phyloP scores from a whole-genome alignment of 2,329 filamentous ascomycete species.

The Trichoderma guizhouense region DNA sequence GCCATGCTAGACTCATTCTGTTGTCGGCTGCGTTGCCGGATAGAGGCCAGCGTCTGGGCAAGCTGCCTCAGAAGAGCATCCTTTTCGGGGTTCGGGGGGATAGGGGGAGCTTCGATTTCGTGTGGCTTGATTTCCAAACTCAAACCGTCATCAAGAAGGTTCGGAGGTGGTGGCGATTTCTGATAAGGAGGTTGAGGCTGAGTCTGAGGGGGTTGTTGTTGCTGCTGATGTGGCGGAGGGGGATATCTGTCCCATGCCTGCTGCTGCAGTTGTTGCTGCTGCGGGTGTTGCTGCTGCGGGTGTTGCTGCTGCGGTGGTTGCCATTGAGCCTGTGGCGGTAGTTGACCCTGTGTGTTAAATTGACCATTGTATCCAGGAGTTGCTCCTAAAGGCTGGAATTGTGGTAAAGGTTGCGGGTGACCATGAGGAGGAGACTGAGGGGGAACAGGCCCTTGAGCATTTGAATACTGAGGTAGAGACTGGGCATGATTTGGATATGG shows the following conservation, averaged over 20 bases:
- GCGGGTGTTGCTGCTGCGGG: slow-evolving; percentile 23
- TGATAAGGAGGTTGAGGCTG: background rate
- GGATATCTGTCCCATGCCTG: slow-evolving; percentile 24
- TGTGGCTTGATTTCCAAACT: slow-evolving; percentile 48
- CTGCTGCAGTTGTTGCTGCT: slow-evolving; percentile 17
- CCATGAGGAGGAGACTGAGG: background rate
- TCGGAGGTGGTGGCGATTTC: slow-evolving; percentile 36
- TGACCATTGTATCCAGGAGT: slow-evolving; percentile 5
- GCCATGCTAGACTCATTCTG: slow-evolving; percentile 73
- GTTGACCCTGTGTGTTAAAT: slow-evolving; percentile 23
- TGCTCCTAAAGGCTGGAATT: background rate
- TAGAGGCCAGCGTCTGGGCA: slow-evolving; percentile 63
- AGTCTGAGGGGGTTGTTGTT: slow-evolving; percentile 13
- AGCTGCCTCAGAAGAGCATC: slow-evolving; percentile 79
- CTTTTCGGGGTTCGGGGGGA: slow-evolving; percentile 94
- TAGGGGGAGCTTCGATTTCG: slow-evolving; percentile 69
- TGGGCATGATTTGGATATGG: background rate
- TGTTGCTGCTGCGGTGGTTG: slow-evolving; percentile 15
- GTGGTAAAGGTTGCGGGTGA: background rate
- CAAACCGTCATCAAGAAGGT: slow-evolving; percentile 56
- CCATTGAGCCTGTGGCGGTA: slow-evolving; percentile 25
- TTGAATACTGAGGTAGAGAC: slow-evolving; percentile 1
- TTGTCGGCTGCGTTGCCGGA: slow-evolving; percentile 64
- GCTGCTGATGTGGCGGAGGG: slow-evolving; percentile 19
- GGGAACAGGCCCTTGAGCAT: background rate